phyloP scores from a whole-genome alignment of 1,139 yeast species.

The Suhomyces chickasaworum region DNA sequence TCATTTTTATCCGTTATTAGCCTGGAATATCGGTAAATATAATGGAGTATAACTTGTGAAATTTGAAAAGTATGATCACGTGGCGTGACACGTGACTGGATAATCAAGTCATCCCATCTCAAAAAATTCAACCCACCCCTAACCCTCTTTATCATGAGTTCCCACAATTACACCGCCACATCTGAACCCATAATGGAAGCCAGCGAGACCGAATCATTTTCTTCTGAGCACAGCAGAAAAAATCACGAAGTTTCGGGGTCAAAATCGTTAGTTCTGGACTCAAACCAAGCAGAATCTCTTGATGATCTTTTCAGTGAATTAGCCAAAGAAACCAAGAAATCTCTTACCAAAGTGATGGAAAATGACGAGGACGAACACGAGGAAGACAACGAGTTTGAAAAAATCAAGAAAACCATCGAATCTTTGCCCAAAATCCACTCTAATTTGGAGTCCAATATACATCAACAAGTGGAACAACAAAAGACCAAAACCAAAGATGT shows the following conservation, averaged over 20 bases:
- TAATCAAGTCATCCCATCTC: constrained; percentile 5
- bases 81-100: background rate
- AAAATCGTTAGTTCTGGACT: constrained; percentile 3
- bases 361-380: constrained; percentile 10
- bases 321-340: constrained; percentile 14
- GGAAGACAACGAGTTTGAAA: constrained; percentile 26
- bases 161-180: constrained; percentile 9
- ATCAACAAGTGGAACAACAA: constrained; percentile 13
- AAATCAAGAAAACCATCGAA: constrained; percentile 32
- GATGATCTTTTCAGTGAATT: constrained; percentile 20
- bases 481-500: constrained; percentile 19
- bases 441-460: constrained; percentile 28
- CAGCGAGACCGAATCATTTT: constrained; percentile 22
- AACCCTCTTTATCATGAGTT: constrained; percentile 9
- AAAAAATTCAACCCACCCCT: constrained; percentile 3
- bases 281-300: constrained; percentile 14
- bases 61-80: too few relatives aligned
- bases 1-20: too few relatives aligned
- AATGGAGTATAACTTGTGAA: too few relatives aligned
- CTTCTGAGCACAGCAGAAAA: constrained; percentile 16
- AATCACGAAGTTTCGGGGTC: constrained; percentile 2
- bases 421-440: constrained; percentile 42
- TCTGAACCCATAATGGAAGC: constrained; percentile 19
- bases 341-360: constrained; percentile 1
- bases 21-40: too few relatives aligned